A percentile compares a stretch with the other conserved stretches of the same genome.
Conservation (phyloP, 495 filamentous ascomycete genomes). For the Aspergillus sparsus region DNA sequence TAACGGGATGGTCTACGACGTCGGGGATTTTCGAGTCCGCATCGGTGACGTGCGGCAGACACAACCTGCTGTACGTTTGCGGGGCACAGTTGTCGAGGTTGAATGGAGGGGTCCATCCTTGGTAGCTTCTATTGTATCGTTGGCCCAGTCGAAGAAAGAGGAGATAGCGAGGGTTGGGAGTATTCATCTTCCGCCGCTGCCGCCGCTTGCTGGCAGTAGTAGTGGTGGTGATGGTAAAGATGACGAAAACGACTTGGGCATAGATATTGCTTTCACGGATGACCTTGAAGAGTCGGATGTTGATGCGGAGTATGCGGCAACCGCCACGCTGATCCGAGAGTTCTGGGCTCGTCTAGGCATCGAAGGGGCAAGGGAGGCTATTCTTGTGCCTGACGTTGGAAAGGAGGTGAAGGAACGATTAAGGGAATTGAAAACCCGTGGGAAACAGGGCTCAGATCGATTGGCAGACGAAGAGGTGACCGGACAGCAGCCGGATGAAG, state of each 20-base stretch:
- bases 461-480: slow-evolving; percentile 1
- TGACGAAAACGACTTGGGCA: slow-evolving; percentile 30
- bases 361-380: slow-evolving; percentile 42
- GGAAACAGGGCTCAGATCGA: not conserved
- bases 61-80: slow-evolving; percentile 37
- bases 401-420: slow-evolving; percentile 41
- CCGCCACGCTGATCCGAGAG: slow-evolving; percentile 43
- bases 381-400: slow-evolving; percentile 45
- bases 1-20: slow-evolving; percentile 44
- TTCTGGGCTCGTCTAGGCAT: slow-evolving; percentile 43
- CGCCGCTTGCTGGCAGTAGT: not conserved
- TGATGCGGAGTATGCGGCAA: slow-evolving; percentile 44
- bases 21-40: slow-evolving; percentile 48
- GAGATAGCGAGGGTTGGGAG: not conserved
- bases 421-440: slow-evolving; percentile 23
- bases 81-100: slow-evolving; percentile 47
- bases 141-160: slow-evolving; percentile 7
- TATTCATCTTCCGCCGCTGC: too few relatives aligned
- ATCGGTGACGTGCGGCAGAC: slow-evolving; percentile 49
- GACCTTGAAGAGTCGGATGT: slow-evolving; percentile 41
- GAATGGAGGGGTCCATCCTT: slow-evolving; percentile 48
- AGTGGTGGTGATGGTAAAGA: slow-evolving; percentile 15
- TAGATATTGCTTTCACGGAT: slow-evolving; percentile 34
- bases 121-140: slow-evolving; percentile 30
- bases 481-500: slow-evolving; percentile 27